These are phyloP conservation scores for Postia placenta DNA, from an alignment of 768 basidiomycete genomes.

Conservation along the genomic window DNA sequence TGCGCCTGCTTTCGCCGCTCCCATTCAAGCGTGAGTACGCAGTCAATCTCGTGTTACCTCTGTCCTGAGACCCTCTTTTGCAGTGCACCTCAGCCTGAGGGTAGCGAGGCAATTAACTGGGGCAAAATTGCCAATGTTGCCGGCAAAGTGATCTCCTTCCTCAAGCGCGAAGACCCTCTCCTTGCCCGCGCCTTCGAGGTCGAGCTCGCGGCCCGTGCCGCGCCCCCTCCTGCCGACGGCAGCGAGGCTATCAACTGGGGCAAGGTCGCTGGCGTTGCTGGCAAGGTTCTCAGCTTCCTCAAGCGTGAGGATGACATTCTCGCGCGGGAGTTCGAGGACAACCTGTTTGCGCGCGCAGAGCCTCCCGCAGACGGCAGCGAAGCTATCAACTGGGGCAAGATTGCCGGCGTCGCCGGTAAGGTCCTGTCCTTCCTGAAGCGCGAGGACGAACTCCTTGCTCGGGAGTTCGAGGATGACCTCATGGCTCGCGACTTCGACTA, in stretches of 20 bases:
- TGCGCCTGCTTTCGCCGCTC: background rate
- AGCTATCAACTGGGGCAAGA: background rate
- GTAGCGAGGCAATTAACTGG: background rate
- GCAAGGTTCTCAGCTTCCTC: background rate
- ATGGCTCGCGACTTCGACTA: background rate
- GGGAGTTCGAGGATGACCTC: background rate
- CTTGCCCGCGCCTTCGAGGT: background rate
- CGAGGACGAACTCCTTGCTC: background rate
- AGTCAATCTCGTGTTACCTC: background rate
- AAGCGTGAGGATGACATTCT: background rate
- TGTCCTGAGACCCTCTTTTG: background rate
- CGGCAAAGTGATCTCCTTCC: background rate
- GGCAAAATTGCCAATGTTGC: background rate
- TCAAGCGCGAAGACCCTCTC: slow-evolving; percentile 2
- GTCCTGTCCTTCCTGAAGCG: background rate
- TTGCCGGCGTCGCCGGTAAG: background rate
- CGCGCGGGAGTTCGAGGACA: background rate
- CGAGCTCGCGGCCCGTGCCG: background rate
- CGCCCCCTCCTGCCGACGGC: background rate
- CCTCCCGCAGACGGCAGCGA: background rate
- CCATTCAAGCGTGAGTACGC: background rate
- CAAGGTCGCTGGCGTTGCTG: background rate
- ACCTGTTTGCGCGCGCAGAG: background rate
- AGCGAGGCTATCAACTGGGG: background rate
- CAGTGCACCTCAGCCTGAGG: background rate